These are phyloP conservation scores for Pontederia paniculata DNA, from an alignment of 176 grass and related monocot genomes.

Conservation along the genomic window DNA sequence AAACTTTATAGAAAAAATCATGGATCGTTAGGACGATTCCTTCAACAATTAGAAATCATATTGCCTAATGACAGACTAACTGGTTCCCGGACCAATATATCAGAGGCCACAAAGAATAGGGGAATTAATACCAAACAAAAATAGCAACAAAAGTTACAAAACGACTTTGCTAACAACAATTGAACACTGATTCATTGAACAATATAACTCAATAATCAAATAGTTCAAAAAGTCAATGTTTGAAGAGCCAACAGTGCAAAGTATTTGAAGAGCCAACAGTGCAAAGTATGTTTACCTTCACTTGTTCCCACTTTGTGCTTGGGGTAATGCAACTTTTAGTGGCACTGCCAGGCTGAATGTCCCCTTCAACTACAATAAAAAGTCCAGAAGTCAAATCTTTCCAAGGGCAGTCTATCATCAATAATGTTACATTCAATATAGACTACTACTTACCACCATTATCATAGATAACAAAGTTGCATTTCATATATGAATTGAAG, in stretches of 20 bases:
- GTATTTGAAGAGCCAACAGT: conserved; percentile 4
- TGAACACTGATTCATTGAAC: no score
- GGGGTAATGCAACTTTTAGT: conserved; percentile 76
- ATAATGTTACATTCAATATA: background rate
- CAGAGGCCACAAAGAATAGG: no score
- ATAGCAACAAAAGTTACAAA: no score
- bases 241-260: conserved; percentile 3
- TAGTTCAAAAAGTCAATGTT: background rate
- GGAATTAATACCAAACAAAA: no score
- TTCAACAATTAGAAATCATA: no score
- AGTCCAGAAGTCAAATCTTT: conserved; percentile 12
- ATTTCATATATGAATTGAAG: conserved; percentile 96
- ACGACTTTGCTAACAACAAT: no score
- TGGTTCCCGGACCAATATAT: no score
- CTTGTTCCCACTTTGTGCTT: conserved; percentile 87
- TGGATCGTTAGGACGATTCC: no score
- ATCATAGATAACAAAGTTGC: conserved; percentile 92
- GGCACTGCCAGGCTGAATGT: conserved; percentile 34
- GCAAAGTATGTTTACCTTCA: conserved; percentile 54
- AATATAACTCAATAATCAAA: background rate
- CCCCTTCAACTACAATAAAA: conserved; percentile 50
- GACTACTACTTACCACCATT: conserved; percentile 46
- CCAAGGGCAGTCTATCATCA: conserved; percentile 8
- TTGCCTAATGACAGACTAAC: no score
- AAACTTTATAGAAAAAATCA: no score